Base-by-base conservation (phyloP, 768 basidiomycete species). In the Candolleomyces eurysporus region DNA sequence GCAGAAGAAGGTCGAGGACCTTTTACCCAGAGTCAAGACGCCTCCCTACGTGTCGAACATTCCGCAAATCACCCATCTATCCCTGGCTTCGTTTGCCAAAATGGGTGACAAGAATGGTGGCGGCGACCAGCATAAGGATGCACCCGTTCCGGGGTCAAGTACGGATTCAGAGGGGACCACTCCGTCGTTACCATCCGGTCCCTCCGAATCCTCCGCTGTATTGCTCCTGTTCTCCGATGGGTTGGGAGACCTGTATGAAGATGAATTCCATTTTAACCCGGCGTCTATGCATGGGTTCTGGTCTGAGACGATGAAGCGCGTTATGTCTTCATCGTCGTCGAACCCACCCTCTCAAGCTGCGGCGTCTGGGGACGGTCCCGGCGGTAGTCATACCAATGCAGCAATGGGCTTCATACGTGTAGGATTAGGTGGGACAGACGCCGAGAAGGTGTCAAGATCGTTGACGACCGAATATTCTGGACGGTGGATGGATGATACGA, bases 401-500 rank as follows among this genome's bases (percentile, higher is more conserved):
- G 82, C 81, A 5, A 66, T 83, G 51, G 67, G 64, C 32, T 69
- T 85, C 19, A 66, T 85, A 17, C 73, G 80, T 2, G 74, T 79
- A 42, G 82, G 73, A 0, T 66, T 85, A 48, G 82, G 82, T 2
- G 80, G 78, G 7, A 69, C 74, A 10, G 77, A 81, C 57, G 55
- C 57, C 40, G 76, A 79, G 43, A 71, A 72, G 45, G 75, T 80
- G 14, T 82, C 81, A 22, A 71, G 75, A 57, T 71, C 76, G 69
- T 67, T 86, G 57, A 83, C 82, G 4, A 77, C 82, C 31, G 82
- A 85, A 69, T 78, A 78, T 71, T 63, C 65, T 26, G 70, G 66
- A 40, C 68, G 75, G 53, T 85, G 84, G 84, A 83, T 85, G 79
- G 85, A 86, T 65, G 85, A 86, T 67, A 84, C 81, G 2, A 85